Evolutionary conservation across 2,329 filamentous ascomycete genomes (phyloP), one percentile per base, ranked within the genome.

Genomic region (Tolypocladium sp.): DNA sequence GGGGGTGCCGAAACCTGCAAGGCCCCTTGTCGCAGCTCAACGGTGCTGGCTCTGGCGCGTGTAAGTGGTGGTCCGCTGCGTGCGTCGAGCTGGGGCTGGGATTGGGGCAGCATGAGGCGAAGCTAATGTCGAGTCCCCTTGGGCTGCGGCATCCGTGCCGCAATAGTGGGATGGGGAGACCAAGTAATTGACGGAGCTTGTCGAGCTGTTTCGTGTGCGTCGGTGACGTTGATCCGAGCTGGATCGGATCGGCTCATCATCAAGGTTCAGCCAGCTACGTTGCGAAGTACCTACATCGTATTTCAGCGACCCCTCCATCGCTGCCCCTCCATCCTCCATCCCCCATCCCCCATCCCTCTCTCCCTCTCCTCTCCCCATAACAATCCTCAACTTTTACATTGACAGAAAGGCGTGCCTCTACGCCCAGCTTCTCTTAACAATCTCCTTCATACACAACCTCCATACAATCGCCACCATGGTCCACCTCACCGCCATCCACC

Each of bases 401-500:
- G 49, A 7, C 46, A n/a, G 27, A 17, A n/a, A 33, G 3, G 8
- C 9, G 4, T 7, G 9, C n/a, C n/a, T n/a, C n/a, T n/a, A n/a
- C n/a, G n/a, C n/a, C n/a, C n/a, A n/a, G n/a, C n/a, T n/a, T n/a
- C n/a, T n/a, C n/a, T n/a, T n/a, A n/a, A n/a, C n/a, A n/a, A n/a
- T n/a, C 49, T 7, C 20, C 27, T 35, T 10, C 49, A 6, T 22
- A 30, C 15, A 9, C 9, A 33, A 6, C 22, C 12, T 27, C 22
- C n/a, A 46, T 15, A 6, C 42, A 27, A 22, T 17, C 49, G 30
- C 30, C 30, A 67, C 58, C 60, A 84, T 84, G 82, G 79, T 82
- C 44, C 81, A 83, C 63, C 76, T 84, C 60, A 69, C 72, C 42
- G 70, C 74, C 58, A 73, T 83, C 62, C 72, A 72, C 58, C 60